These are phyloP conservation scores for Malus fusca DNA, from an alignment of 306 rosid species.

Conservation along the genomic window DNA sequence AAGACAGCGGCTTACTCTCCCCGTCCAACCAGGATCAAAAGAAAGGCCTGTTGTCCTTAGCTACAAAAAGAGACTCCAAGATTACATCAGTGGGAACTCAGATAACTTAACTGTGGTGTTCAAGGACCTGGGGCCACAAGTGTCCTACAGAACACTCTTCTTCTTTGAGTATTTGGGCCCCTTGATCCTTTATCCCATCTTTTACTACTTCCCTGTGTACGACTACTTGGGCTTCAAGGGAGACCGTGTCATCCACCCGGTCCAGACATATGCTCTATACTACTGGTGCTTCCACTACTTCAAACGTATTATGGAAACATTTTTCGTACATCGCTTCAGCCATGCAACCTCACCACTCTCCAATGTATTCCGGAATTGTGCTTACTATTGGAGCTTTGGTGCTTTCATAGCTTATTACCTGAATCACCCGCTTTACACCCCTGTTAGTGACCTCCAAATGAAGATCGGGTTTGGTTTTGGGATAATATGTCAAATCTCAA, in stretches of 20 bases:
- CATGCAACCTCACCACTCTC: conserved; percentile 95
- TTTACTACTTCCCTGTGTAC: conserved; percentile 77
- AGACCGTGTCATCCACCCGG: conserved; percentile 70
- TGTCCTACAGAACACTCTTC: conserved; percentile 74
- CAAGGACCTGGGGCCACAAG: conserved; percentile 95
- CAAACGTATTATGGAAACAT: conserved; percentile 90
- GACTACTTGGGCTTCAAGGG: conserved; percentile 59
- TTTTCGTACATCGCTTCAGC: conserved; percentile 90
- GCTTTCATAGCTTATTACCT: conserved; percentile 66
- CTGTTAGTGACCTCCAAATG: conserved; percentile 78
- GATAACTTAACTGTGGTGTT: conserved; percentile 56
- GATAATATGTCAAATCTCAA: conserved; percentile 56
- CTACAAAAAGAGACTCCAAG: conserved; percentile 65
- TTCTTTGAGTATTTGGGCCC: conserved; percentile 96
- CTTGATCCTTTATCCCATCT: conserved; percentile 77
- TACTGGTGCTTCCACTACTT: conserved; percentile 95
- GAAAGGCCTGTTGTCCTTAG: conserved; percentile 70
- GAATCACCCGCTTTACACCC: conserved; percentile 86
- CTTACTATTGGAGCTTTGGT: conserved; percentile 94
- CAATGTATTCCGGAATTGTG: conserved; percentile 93
- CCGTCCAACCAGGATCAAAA: conserved; percentile 68
- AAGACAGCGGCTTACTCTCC: conserved; percentile 89
- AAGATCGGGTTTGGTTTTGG: conserved; percentile 90
- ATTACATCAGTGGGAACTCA: conserved; percentile 54
- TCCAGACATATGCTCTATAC: conserved; percentile 87